Evolutionary conservation across 2,329 filamentous ascomycete species (phyloP).

Genomic region (Mycosphaerelloides madeirae): DNA sequence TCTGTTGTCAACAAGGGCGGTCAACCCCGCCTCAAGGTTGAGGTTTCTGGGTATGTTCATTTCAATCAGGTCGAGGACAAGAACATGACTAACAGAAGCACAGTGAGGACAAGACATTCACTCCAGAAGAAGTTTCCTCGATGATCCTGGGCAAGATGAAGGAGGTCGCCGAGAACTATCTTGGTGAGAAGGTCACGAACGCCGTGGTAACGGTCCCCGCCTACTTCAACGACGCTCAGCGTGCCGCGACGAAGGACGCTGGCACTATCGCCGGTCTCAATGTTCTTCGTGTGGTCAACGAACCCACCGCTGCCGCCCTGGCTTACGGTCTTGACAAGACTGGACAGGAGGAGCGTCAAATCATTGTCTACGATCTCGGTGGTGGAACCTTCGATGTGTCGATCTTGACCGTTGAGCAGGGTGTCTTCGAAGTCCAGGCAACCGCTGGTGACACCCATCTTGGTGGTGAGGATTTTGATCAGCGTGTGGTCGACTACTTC

Average conservation of each 20-base stretch:
- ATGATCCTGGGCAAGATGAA: conserved; percentile 88
- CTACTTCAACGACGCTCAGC: conserved; percentile 98
- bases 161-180: conserved; percentile 92
- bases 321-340: conserved; percentile 95
- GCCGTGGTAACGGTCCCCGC: conserved; percentile 95
- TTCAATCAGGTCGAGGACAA: neutral
- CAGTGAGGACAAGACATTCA: conserved; percentile 62
- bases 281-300: conserved; percentile 95
- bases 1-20: conserved; percentile 83
- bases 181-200: conserved; percentile 87
- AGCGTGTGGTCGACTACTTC: conserved; percentile 94
- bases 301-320: conserved; percentile 91
- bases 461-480: conserved; percentile 97
- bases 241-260: conserved; percentile 96
- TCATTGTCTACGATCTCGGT: conserved; percentile 96
- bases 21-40: conserved; percentile 79
- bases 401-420: conserved; percentile 92
- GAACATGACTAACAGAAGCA: conserved; percentile 10
- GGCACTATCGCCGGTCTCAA: conserved; percentile 95
- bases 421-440: conserved; percentile 98
- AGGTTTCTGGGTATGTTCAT: conserved; percentile 51
- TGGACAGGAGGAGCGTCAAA: conserved; percentile 70
- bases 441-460: conserved; percentile 98
- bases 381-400: conserved; percentile 99
- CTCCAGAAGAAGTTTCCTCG: conserved; percentile 73